Base-by-base conservation (phyloP, 1,139 yeast genomes). In the Sugiyamaella neomexicana region DNA sequence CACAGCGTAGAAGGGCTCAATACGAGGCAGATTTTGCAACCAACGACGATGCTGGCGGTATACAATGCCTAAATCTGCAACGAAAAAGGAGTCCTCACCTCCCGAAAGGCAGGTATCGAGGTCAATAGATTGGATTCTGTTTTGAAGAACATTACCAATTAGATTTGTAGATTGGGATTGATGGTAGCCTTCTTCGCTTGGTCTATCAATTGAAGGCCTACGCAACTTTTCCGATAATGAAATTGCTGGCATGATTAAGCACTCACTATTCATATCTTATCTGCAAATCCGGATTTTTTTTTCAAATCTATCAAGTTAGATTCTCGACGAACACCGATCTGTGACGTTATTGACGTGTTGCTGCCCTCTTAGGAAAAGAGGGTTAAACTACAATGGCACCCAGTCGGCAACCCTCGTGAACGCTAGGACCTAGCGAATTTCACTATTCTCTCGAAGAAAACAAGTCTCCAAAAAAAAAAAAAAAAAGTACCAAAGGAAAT, bases 1-100 rank as follows among this genome's bases (percentile, higher is more conserved):
- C 63, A 93, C 95, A 25, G 99, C 98, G 72, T 90, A 93, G 70
- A 78, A 84, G 32, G 98, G 97, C 55, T 80, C 80, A 46, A 93
- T 84, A 53, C 83, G 77, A 15, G 97, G 96, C 66, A 93, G 76
- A 41, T 75, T 70, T 16, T 64, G 55, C 32, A 68, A 67, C 98
- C 98, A 93, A 46, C 80, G 74, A 17, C 70, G 60, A 60, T 78
- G 79, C 55, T 90, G 78, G 58, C 84, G 78, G 58, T 75, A 75
- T 39, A 93, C 80, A 64, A 86, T 84, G 29, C 89, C 89, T 58
- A 89, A 71, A 72, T 93, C 97, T 62, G 95, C 89, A 44, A 93
- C 89, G 66, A 86, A 91, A 69, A 93, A 91, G 10, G 97, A 83
- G 66, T 87, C 87, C 68, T 89, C 95, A 39, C 83, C 91, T 53